Evolutionary conservation across 345 rosid species (phyloP).

Genomic region (Cardamine resedifolia): DNA sequence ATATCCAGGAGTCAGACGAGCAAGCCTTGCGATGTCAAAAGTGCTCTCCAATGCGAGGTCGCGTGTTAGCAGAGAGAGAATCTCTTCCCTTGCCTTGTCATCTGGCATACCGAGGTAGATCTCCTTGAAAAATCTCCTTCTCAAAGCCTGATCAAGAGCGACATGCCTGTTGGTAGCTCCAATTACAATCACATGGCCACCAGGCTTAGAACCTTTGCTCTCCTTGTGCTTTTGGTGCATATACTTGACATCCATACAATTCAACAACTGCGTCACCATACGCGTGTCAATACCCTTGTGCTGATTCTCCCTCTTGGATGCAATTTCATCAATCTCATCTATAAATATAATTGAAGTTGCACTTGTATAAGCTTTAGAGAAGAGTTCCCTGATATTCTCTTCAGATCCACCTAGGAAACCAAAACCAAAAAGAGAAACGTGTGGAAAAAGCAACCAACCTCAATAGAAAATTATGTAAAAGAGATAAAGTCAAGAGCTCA

Average conservation of each 20-base stretch:
- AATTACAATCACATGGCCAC: slow-evolving; percentile 74
- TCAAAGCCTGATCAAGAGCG: slow-evolving; percentile 62
- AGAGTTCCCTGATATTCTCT: slow-evolving; percentile 63
- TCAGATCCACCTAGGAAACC: slow-evolving; percentile 52
- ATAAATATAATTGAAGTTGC: slow-evolving; percentile 73
- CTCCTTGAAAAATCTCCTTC: slow-evolving; percentile 65
- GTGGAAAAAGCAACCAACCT: no score
- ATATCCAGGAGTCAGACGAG: no score
- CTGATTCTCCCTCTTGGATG: slow-evolving; percentile 58
- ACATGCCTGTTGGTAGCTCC: slow-evolving; percentile 78
- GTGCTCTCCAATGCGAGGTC: no score
- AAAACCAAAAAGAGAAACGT: no score
- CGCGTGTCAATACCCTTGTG: slow-evolving; percentile 65
- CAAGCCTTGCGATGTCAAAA: no score
- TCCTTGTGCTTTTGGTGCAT: background rate
- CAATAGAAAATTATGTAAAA: no score
- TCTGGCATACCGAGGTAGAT: slow-evolving; percentile 40
- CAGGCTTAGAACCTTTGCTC: slow-evolving; percentile 29
- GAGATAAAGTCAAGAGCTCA: no score
- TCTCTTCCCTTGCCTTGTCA: no score
- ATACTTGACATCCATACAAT: slow-evolving; percentile 65
- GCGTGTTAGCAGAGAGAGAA: no score
- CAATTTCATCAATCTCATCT: slow-evolving; percentile 76
- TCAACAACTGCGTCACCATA: slow-evolving; percentile 68
- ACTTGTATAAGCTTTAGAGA: slow-evolving; percentile 53